Evolutionary conservation across 495 filamentous ascomycete species (phyloP).

Genomic region (Talaromyces borbonicus): DNA sequence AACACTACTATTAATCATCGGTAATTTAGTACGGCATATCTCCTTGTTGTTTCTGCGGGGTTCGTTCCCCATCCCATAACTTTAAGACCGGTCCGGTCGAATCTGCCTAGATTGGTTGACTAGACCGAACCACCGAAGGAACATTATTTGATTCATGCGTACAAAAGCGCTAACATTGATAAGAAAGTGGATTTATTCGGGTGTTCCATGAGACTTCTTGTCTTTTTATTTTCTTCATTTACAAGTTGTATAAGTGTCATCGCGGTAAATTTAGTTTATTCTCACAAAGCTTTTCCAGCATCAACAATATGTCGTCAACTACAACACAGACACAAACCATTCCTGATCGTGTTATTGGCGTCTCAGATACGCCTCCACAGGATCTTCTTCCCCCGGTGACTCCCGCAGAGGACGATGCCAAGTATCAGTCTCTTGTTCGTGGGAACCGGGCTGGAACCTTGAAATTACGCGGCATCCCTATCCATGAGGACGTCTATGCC

Average conservation of each 20-base stretch:
- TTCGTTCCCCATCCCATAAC: not conserved
- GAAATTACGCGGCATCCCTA: conserved; percentile 46
- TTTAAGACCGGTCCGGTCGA: too few species aligned
- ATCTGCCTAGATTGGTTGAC: not conserved
- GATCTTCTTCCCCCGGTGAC: not conserved
- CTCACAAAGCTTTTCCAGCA: too few species aligned
- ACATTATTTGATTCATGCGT: too few species aligned
- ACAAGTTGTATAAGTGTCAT: not conserved
- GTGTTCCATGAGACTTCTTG: too few species aligned
- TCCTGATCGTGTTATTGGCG: not conserved
- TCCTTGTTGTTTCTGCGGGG: conserved; percentile 1
- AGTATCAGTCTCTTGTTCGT: conserved; percentile 32
- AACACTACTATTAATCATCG: too few species aligned
- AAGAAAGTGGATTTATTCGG: too few species aligned
- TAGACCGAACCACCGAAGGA: not conserved
- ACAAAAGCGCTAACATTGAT: too few species aligned
- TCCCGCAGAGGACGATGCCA: conserved; percentile 16
- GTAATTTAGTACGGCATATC: too few species aligned
- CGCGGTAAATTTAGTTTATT: too few species aligned
- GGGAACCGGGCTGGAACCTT: conserved; percentile 31
- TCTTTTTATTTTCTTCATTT: not conserved
- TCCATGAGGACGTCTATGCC: conserved; percentile 46
- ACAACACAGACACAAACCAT: not conserved
- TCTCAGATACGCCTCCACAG: not conserved
- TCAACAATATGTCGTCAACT: not conserved